A percentile compares a stretch with the other conserved stretches of the same genome.
Evolutionary conservation across 768 basidiomycete genomes (phyloP).

Genomic region (Cubamyces sp.): DNA sequence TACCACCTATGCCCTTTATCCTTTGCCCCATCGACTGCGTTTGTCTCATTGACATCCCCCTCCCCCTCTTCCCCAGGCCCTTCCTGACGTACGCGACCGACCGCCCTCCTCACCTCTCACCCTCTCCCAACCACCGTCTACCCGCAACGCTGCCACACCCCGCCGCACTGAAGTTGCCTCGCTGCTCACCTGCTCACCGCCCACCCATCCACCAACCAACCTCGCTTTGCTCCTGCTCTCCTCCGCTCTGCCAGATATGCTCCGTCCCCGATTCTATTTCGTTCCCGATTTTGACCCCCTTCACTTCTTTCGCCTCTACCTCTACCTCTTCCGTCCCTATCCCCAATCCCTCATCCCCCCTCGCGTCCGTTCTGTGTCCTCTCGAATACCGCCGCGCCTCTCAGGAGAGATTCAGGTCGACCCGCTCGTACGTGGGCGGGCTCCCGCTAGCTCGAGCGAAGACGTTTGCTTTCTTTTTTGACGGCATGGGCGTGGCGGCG

Average conservation of each 20-base stretch:
- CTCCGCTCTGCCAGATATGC: constrained; percentile 4
- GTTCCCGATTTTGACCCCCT: not conserved
- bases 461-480: not conserved
- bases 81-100: no score
- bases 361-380: not conserved
- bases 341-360: not conserved
- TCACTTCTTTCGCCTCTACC: not conserved
- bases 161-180: not conserved
- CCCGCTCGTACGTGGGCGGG: constrained; percentile 17
- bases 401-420: not conserved
- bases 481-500: not conserved
- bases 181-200: not conserved
- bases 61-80: no score
- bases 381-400: not conserved
- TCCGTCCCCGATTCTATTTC: not conserved
- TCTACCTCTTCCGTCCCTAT: not conserved
- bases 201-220: not conserved
- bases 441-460: constrained; percentile 15
- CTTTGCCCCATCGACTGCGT: not conserved
- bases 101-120: not conserved
- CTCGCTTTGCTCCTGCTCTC: not conserved
- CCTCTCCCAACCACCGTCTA: not conserved
- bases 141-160: not conserved
- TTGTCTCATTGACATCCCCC: not conserved
- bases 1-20: not conserved